phyloP scores from a whole-genome alignment of 768 basidiomycete species.

The Scleroderma citrinum region DNA sequence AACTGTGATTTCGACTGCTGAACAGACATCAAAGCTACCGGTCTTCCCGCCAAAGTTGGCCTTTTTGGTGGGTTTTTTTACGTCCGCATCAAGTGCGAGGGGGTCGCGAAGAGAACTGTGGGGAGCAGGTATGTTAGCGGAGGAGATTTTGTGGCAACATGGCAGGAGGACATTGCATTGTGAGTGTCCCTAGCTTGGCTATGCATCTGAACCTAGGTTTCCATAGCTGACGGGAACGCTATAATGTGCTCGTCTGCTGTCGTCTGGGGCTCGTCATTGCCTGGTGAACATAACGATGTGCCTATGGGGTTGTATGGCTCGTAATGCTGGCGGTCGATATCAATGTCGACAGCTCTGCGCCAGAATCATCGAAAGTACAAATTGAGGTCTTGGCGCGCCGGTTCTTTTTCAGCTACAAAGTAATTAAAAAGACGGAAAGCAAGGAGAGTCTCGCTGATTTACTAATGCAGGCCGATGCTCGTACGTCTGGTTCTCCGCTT shows the following conservation, averaged over 20 bases:
- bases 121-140: conserved; percentile 17
- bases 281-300: background rate
- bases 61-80: conserved; percentile 26
- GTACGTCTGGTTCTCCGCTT: conserved; percentile 10
- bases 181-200: conserved; percentile 8
- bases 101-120: conserved; percentile 23
- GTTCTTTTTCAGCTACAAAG: conserved; percentile 28
- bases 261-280: background rate
- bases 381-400: conserved; percentile 28
- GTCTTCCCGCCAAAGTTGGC: conserved; percentile 27
- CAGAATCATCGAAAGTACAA: conserved; percentile 29
- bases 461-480: conserved; percentile 26
- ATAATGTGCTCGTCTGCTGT: background rate
- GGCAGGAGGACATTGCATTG: conserved; percentile 23
- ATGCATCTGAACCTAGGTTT: background rate
- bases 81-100: conserved; percentile 22
- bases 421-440: conserved; percentile 30
- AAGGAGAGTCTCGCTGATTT: conserved; percentile 27
- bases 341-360: conserved; percentile 16
- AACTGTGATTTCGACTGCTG: no score
- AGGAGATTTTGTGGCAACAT: conserved; percentile 26
- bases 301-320: background rate
- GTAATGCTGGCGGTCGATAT: background rate
- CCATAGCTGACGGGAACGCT: background rate
- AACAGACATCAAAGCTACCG: conserved; percentile 30